Conservation (phyloP, 176 grass and related monocot species). For the Avena atlantica region DNA sequence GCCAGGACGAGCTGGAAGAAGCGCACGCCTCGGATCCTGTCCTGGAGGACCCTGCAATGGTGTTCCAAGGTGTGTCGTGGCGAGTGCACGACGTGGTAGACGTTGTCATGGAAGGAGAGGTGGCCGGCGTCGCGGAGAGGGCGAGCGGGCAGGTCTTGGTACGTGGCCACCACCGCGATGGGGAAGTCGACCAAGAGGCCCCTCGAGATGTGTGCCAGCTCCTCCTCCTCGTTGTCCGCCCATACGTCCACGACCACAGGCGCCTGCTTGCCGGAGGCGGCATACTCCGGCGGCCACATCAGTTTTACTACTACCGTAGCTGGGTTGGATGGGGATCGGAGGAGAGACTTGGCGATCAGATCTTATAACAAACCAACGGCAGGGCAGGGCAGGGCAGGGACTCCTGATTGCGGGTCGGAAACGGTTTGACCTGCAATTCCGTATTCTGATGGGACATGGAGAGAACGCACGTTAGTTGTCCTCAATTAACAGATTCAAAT, state of each 20-base stretch:
- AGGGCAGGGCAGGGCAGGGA: neutral
- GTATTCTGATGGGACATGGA: neutral
- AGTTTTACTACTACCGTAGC: too few species aligned
- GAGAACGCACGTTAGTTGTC: neutral
- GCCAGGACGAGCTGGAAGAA: neutral
- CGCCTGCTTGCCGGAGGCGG: neutral
- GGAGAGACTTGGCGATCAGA: neutral
- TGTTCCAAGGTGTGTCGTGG: neutral
- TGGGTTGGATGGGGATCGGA: neutral
- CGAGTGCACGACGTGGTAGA: neutral
- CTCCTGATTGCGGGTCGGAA: neutral
- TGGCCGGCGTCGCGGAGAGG: neutral
- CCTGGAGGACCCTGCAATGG: neutral
- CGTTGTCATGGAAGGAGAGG: neutral
- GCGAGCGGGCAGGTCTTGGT: neutral
- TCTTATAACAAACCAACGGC: neutral
- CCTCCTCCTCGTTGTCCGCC: constrained; percentile 2
- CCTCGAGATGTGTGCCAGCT: neutral
- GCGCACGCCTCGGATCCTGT: neutral
- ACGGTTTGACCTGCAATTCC: neutral
- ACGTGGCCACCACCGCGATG: neutral
- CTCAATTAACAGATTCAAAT: too few species aligned
- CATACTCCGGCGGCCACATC: neutral
- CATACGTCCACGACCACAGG: neutral
- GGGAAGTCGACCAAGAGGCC: neutral